Evolutionary conservation across 306 rosid species (phyloP).

Genomic region (Casuarina glauca): DNA sequence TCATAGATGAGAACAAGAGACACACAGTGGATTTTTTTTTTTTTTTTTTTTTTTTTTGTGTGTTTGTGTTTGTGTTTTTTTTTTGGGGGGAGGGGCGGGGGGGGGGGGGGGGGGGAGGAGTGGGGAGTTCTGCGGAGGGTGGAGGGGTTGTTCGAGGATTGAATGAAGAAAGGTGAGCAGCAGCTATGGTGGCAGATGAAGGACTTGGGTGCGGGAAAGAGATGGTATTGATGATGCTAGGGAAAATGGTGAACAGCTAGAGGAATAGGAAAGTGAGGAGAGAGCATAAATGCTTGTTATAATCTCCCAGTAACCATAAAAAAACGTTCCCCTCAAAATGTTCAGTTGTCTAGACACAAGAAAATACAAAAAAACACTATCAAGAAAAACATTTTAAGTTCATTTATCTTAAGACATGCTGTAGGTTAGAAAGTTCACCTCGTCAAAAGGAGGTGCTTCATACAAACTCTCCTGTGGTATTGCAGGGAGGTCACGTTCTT

Average conservation of each 20-base stretch:
- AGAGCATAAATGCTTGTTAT: neutral
- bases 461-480: slow-evolving; percentile 74
- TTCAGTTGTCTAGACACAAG: too few species aligned
- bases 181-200: neutral
- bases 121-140: too few species aligned
- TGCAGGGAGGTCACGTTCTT: slow-evolving; percentile 92
- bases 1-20: too few species aligned
- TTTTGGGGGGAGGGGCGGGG: too few species aligned
- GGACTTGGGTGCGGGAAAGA: neutral
- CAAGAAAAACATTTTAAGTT: neutral
- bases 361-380: neutral
- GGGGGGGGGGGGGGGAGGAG: too few species aligned
- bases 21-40: too few species aligned
- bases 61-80: too few species aligned
- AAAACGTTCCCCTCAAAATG: neutral
- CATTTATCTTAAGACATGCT: neutral
- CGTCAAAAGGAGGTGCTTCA: slow-evolving; percentile 94
- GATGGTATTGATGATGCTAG: neutral
- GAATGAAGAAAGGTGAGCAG: neutral
- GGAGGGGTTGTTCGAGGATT: neutral
- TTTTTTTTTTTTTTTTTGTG: too few species aligned
- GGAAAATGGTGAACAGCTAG: neutral
- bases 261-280: neutral
- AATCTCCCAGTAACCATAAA: neutral
- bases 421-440: slow-evolving; percentile 50